phyloP scores from a whole-genome alignment of 805 yeast species.

The Ogataea sp. region DNA sequence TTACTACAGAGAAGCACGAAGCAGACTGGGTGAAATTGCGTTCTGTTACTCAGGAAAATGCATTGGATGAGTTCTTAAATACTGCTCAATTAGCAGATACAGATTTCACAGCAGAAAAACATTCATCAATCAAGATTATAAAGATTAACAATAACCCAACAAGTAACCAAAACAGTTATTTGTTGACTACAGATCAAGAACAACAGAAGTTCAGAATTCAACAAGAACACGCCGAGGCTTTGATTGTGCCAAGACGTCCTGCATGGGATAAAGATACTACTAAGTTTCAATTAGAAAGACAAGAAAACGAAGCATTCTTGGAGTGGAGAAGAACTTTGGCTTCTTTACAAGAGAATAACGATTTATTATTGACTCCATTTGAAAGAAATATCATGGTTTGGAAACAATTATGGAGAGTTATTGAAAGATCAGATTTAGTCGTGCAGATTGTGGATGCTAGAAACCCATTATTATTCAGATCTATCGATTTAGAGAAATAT shows the following conservation, averaged over 20 bases:
- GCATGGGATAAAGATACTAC: conserved; percentile 70
- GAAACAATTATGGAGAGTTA: conserved; percentile 98
- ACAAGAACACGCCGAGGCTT: conserved; percentile 52
- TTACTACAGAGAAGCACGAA: conserved; percentile 78
- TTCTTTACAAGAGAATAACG: conserved; percentile 71
- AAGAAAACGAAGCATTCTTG: conserved; percentile 83
- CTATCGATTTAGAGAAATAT: conserved; percentile 74
- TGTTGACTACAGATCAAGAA: conserved; percentile 62
- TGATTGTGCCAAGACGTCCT: conserved; percentile 93
- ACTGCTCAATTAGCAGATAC: conserved; percentile 96
- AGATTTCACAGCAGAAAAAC: conserved; percentile 89
- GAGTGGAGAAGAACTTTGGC: conserved; percentile 95
- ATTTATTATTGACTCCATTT: conserved; percentile 86
- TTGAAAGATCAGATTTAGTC: conserved; percentile 86
- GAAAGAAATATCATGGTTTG: conserved; percentile 97
- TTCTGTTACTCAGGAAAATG: conserved; percentile 90
- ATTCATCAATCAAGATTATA: conserved; percentile 76
- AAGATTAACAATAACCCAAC: conserved; percentile 61
- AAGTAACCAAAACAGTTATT: conserved; percentile 41
- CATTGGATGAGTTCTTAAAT: conserved; percentile 87
- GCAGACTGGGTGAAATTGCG: conserved; percentile 85
- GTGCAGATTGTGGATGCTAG: conserved; percentile 98
- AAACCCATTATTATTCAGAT: conserved; percentile 84
- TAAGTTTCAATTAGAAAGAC: conserved; percentile 69
- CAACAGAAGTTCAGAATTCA: conserved; percentile 52